Conservation (phyloP, 75 land plant species). For the Chamaecyparis obtusa region DNA sequence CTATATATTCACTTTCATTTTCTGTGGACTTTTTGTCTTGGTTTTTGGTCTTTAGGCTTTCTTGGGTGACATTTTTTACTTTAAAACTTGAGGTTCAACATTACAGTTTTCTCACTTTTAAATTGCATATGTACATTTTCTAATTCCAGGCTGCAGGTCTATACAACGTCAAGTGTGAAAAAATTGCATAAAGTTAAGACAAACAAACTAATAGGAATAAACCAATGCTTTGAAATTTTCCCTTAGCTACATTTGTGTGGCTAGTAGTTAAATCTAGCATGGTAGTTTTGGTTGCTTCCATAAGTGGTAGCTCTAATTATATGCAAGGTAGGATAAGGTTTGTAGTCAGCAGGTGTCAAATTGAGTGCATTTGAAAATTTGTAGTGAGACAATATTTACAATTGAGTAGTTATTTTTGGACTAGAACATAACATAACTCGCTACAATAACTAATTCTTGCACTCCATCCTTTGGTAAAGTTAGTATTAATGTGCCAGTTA, state of each 20-base stretch:
- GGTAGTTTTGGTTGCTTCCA: too few relatives aligned
- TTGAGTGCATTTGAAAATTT: background rate
- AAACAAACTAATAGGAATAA: background rate
- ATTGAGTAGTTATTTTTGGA: too few relatives aligned
- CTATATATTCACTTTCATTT: background rate
- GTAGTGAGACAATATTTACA: background rate
- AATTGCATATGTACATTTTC: background rate
- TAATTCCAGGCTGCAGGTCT: background rate
- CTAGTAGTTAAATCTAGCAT: background rate
- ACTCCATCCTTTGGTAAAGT: conserved; percentile 80
- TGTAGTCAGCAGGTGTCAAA: background rate
- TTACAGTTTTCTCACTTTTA: background rate
- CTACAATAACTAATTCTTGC: conserved; percentile 76
- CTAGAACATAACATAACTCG: too few relatives aligned
- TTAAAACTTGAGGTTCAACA: background rate
- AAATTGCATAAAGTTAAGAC: background rate
- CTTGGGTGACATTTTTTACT: background rate
- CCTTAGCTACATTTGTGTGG: background rate
- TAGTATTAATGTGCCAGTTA: conserved; percentile 84
- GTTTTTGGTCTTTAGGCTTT: background rate
- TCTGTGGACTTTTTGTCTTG: background rate
- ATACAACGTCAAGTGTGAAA: background rate
- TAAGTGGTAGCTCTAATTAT: too few relatives aligned
- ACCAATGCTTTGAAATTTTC: background rate
- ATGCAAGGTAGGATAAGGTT: background rate